A percentile compares a stretch with the other conserved stretches of the same genome.
These are phyloP conservation scores for Heliamphora exappendiculata DNA, from an alignment of 148 eudicot genomes.

Conservation along the genomic window DNA sequence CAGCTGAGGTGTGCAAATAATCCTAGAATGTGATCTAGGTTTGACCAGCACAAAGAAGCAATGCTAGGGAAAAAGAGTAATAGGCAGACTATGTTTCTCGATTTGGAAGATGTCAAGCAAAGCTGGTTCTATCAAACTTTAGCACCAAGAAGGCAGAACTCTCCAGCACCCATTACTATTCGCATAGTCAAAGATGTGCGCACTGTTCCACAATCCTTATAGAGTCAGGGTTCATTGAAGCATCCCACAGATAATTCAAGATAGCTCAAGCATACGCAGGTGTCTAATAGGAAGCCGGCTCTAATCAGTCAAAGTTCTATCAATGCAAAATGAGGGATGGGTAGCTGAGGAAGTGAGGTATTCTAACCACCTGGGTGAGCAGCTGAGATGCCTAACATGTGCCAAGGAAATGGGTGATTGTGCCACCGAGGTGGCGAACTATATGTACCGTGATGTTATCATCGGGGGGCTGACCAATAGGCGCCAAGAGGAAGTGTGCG, in stretches of 20 bases:
- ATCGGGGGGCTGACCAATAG: too few species aligned
- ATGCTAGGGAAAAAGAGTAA: conserved; percentile 91
- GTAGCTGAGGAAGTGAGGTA: too few species aligned
- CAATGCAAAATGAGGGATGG: conserved; percentile 48
- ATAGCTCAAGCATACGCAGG: conserved; percentile 51
- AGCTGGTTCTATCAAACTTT: conserved; percentile 61
- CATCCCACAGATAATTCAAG: conserved; percentile 54
- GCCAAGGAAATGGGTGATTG: too few species aligned
- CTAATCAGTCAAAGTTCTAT: conserved; percentile 38
- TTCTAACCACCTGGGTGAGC: too few species aligned
- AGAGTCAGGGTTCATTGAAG: conserved; percentile 56
- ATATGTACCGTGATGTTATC: too few species aligned
- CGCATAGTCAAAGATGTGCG: conserved; percentile 66
- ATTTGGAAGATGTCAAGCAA: conserved; percentile 90
- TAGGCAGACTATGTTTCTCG: conserved; percentile 86
- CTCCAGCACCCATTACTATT: conserved; percentile 42
- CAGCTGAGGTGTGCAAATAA: conserved; percentile 59
- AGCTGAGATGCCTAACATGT: too few species aligned
- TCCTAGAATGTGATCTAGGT: conserved; percentile 63
- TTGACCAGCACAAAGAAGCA: conserved; percentile 87
- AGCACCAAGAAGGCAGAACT: conserved; percentile 72
- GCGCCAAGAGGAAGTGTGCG: too few species aligned
- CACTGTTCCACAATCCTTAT: conserved; percentile 16
- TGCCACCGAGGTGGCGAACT: too few species aligned
- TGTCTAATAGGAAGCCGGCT: conserved; percentile 46